Evolutionary conservation across 805 yeast species (phyloP).

Genomic region (Zygoascus ofunaensis): DNA sequence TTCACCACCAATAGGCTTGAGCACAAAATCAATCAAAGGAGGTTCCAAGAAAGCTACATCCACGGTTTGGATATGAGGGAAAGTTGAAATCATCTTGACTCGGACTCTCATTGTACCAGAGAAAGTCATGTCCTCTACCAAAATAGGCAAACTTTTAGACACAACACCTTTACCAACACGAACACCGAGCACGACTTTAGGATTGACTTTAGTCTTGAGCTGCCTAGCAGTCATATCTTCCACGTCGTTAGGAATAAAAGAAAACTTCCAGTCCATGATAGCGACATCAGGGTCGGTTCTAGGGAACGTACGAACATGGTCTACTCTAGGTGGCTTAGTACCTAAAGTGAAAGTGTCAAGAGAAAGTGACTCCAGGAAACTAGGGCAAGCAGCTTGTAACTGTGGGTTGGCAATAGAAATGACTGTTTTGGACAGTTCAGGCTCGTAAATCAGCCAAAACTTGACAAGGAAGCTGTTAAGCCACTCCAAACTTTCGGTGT

Average conservation of each 20-base stretch:
- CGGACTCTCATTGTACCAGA: constrained; percentile 68
- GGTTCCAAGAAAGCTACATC: constrained; percentile 78
- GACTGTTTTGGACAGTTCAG: constrained; percentile 76
- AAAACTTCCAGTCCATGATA: constrained; percentile 94
- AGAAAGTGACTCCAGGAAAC: constrained; percentile 75
- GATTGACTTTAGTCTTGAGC: constrained; percentile 74
- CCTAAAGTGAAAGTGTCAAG: constrained; percentile 86
- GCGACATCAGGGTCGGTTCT: constrained; percentile 89
- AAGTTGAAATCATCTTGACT: constrained; percentile 78
- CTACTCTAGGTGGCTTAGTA: constrained; percentile 91
- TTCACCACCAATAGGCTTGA: constrained; percentile 72
- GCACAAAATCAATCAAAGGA: constrained; percentile 79
- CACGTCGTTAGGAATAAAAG: constrained; percentile 84
- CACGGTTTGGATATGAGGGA: constrained; percentile 90
- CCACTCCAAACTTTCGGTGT: constrained; percentile 95
- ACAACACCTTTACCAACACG: constrained; percentile 66
- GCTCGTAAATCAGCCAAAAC: constrained; percentile 88
- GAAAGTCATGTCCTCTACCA: constrained; percentile 73
- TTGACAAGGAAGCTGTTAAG: constrained; percentile 78
- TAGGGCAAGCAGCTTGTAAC: constrained; percentile 74
- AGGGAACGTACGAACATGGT: constrained; percentile 77
- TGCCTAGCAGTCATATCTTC: constrained; percentile 83
- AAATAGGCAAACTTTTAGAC: constrained; percentile 58
- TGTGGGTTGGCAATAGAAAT: constrained; percentile 79
- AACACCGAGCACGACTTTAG: constrained; percentile 66